phyloP scores from a whole-genome alignment of 176 grass and related monocot genomes.

The Aegilops longissima region DNA sequence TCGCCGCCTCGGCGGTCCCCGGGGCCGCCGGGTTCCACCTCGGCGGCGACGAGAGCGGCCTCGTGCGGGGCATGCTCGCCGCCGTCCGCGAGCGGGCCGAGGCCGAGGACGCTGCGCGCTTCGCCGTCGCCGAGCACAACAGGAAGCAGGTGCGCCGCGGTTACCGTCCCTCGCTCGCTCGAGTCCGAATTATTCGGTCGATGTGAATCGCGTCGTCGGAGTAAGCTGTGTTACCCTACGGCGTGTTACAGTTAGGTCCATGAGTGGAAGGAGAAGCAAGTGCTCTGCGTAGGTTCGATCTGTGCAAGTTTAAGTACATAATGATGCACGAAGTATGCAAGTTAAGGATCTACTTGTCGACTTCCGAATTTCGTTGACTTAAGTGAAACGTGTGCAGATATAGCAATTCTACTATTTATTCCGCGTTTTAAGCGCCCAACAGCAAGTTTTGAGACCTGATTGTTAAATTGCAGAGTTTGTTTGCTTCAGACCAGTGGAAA shows the following conservation, averaged over 20 bases:
- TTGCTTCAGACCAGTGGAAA: not conserved
- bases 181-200: not conserved
- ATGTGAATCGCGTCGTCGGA: not conserved
- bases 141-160: conserved; percentile 44
- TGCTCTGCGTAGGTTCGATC: not conserved
- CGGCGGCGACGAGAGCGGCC: conserved; percentile 44
- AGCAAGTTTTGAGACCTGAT: conserved; percentile 11
- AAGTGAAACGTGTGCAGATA: not conserved
- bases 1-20: conserved; percentile 1
- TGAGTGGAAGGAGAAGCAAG: not conserved
- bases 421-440: not conserved
- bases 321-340: not conserved
- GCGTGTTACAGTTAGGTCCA: not conserved
- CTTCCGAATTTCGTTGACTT: conserved; percentile 7
- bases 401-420: not conserved
- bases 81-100: conserved; percentile 65
- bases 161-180: not conserved
- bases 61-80: conserved; percentile 49
- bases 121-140: conserved; percentile 79
- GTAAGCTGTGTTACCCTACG: not conserved
- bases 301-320: not conserved
- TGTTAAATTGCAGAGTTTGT: not conserved
- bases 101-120: conserved; percentile 79
- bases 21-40: conserved; percentile 48
- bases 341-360: conserved; percentile 3